These are phyloP conservation scores for Aspergillus sp. DNA, from an alignment of 2,329 filamentous ascomycete genomes.

Conservation along the genomic window DNA sequence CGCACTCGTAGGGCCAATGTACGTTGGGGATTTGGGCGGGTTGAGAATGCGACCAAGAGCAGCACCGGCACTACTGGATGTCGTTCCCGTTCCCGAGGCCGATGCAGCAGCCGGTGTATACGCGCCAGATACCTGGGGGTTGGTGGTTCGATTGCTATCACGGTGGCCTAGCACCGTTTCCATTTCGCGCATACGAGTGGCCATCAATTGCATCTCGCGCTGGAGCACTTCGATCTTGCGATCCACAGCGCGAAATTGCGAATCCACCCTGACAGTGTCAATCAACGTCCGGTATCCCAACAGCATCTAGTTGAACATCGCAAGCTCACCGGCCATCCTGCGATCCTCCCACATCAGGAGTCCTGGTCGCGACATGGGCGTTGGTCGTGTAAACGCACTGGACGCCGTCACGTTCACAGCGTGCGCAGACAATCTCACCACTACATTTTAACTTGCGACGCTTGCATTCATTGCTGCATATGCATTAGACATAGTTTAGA, in stretches of 20 bases:
- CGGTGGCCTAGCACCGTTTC: constrained; percentile 15
- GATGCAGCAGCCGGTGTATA: neutral
- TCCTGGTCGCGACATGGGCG: constrained; percentile 34
- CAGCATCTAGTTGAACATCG: neutral
- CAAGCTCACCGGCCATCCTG: constrained; percentile 17
- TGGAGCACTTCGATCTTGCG: constrained; percentile 21
- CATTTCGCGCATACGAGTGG: constrained; percentile 21
- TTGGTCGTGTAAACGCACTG: constrained; percentile 61
- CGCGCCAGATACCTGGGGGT: neutral
- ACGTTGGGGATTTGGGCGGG: constrained; percentile 26
- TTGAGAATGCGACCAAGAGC: constrained; percentile 25
- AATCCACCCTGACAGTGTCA: constrained; percentile 9
- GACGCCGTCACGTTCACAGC: constrained; percentile 56
- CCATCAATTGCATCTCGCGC: constrained; percentile 24
- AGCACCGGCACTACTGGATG: neutral
- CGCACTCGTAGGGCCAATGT: constrained; percentile 30
- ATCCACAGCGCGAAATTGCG: constrained; percentile 20
- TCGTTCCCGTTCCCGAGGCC: neutral
- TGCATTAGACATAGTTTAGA: constrained; percentile 38
- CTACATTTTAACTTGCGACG: constrained; percentile 71
- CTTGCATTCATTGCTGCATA: constrained; percentile 62
- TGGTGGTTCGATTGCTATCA: constrained; percentile 4
- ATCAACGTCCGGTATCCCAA: neutral
- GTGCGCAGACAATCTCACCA: constrained; percentile 60
- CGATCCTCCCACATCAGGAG: constrained; percentile 4